Percentiles rank a stretch among this genome's conserved stretches.
Conservation (phyloP, 371 early-diverging fungal species). For the Blakeslea trispora region DNA sequence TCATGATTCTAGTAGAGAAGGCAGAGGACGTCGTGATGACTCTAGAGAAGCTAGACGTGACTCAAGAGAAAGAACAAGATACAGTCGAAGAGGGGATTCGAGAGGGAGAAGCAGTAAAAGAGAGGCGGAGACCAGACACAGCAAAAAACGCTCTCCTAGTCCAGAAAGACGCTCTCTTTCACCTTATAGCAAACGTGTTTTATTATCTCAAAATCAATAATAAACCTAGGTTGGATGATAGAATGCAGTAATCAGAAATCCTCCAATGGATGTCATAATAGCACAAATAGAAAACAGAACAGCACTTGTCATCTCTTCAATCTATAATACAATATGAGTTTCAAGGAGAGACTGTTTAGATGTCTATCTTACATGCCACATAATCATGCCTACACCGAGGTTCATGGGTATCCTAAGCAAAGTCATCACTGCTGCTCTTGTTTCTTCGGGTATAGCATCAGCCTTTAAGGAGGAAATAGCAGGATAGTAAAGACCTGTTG, state of each 20-base stretch:
- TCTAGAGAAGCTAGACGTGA: no score
- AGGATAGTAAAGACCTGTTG: conserved; percentile 80
- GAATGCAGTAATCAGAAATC: conserved; percentile 19
- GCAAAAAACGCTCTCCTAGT: not conserved
- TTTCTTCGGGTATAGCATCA: conserved; percentile 71
- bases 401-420: conserved; percentile 80
- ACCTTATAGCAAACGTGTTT: conserved; percentile 19
- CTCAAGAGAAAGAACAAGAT: not conserved
- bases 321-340: conserved; percentile 9
- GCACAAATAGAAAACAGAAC: conserved; percentile 28
- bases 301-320: conserved; percentile 20
- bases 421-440: conserved; percentile 76
- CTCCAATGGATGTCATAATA: conserved; percentile 24
- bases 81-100: not conserved
- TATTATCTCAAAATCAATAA: conserved; percentile 10
- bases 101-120: not conserved
- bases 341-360: no score
- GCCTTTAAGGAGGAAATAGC: conserved; percentile 68
- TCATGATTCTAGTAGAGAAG: not conserved
- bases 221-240: conserved; percentile 18
- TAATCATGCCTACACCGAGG: conserved; percentile 67
- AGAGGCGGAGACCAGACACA: no score
- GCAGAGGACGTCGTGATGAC: no score
- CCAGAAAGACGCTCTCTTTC: conserved; percentile 17
- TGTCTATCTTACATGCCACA: conserved; percentile 62